These are phyloP conservation scores for Gleditsia sinensis DNA, from an alignment of 306 rosid genomes.

Conservation along the genomic window DNA sequence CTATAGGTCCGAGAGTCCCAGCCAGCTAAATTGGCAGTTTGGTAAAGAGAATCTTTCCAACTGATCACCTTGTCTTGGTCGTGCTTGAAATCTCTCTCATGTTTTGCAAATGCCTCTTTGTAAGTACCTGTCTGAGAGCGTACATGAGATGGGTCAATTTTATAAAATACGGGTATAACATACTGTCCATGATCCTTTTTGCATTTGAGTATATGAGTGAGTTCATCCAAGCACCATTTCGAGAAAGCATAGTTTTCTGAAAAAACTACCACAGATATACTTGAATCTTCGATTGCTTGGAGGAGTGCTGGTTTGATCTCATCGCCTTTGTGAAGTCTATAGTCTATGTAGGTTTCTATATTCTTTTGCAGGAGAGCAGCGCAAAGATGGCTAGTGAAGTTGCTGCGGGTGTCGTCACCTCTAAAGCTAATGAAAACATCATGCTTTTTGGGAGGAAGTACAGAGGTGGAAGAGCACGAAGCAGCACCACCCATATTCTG, in stretches of 20 bases:
- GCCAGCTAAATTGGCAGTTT: not conserved
- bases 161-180: slow-evolving; percentile 12
- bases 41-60: not conserved
- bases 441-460: not conserved
- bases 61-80: not conserved
- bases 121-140: not conserved
- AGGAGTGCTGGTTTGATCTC: not conserved
- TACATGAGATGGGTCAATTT: slow-evolving; percentile 6
- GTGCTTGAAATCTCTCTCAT: not conserved
- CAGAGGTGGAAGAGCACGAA: slow-evolving; percentile 3
- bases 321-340: not conserved
- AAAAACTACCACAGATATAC: not conserved
- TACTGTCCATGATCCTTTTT: not conserved
- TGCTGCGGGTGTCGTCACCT: slow-evolving; percentile 32
- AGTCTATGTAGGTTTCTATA: slow-evolving; percentile 6
- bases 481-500: not conserved
- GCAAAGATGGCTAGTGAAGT: slow-evolving; percentile 16
- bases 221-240: slow-evolving; percentile 29
- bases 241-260: slow-evolving; percentile 15
- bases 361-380: not conserved
- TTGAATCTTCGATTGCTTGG: not conserved
- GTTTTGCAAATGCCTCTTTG: not conserved
- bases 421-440: slow-evolving; percentile 43
- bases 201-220: not conserved
- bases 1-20: not conserved